Conservation (phyloP, 2,329 filamentous ascomycete genomes). For the Arthrobotrys megalospora region DNA sequence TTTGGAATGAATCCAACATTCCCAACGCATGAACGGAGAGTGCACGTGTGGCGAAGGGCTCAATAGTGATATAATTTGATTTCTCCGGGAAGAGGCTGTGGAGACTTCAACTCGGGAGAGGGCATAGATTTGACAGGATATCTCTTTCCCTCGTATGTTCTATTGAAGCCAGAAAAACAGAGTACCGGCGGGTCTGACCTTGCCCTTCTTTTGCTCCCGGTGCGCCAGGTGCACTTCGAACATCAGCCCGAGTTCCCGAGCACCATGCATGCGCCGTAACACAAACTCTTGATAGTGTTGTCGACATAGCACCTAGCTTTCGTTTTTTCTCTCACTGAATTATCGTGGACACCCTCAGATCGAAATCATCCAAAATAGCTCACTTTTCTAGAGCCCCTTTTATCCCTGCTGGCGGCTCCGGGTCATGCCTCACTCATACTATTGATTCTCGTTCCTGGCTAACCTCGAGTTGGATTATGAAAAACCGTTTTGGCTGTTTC, state of each 20-base stretch:
- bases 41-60: too few species aligned
- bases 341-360: conserved; percentile 42
- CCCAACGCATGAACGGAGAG: not conserved
- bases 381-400: conserved; percentile 10
- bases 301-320: conserved; percentile 1
- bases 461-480: not conserved
- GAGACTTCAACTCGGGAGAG: not conserved
- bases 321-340: conserved; percentile 2
- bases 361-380: conserved; percentile 24
- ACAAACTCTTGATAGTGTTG: not conserved
- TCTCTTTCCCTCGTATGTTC: not conserved
- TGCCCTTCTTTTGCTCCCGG: not conserved
- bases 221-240: conserved; percentile 14
- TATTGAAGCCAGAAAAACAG: not conserved
- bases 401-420: conserved; percentile 32
- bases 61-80: too few species aligned
- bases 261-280: not conserved
- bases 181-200: too few species aligned
- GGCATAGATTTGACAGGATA: too few species aligned
- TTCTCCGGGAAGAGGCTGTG: not conserved
- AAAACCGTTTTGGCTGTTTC: conserved; percentile 27
- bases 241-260: conserved; percentile 12
- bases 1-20: conserved; percentile 5
- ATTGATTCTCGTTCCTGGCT: conserved; percentile 36
- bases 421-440: conserved; percentile 8